These are phyloP conservation scores for Cladosporium austrohemisphaericum DNA, from an alignment of 2,329 filamentous ascomycete genomes.

Conservation along the genomic window DNA sequence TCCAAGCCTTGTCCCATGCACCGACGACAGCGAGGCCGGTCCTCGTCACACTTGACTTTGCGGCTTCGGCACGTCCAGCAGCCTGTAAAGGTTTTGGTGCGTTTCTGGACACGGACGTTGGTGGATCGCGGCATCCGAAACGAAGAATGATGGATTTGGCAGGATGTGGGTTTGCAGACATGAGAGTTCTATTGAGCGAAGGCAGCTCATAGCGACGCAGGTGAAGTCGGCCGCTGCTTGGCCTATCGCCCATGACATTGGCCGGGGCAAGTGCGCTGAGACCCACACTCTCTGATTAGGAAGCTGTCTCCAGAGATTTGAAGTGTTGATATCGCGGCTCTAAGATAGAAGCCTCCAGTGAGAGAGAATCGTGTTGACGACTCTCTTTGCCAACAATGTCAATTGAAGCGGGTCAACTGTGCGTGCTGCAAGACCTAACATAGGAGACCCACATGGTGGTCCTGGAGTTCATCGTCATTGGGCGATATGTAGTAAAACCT, in stretches of 20 bases:
- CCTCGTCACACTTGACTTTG: constrained; percentile 10
- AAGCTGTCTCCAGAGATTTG: not conserved
- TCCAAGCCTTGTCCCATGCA: not conserved
- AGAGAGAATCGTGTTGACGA: too few species aligned
- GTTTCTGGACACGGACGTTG: not conserved
- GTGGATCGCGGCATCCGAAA: not conserved
- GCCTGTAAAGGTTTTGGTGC: constrained; percentile 10
- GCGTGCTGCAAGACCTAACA: too few species aligned
- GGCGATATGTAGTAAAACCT: too few species aligned
- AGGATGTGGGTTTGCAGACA: not conserved
- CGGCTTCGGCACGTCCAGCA: constrained; percentile 12
- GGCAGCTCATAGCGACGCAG: not conserved
- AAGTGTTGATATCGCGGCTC: too few species aligned
- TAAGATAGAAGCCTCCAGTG: too few species aligned
- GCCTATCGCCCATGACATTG: constrained; percentile 1
- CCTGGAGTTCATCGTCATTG: too few species aligned
- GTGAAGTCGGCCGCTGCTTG: not conserved
- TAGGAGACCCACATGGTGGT: too few species aligned
- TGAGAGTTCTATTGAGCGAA: not conserved
- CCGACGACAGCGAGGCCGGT: not conserved
- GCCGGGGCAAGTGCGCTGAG: not conserved
- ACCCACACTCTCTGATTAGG: not conserved
- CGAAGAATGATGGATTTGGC: not conserved
- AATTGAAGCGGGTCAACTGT: too few species aligned
- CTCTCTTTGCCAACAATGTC: too few species aligned